These are phyloP conservation scores for Hypericum androsaemum DNA, from an alignment of 345 rosid genomes.

Conservation along the genomic window DNA sequence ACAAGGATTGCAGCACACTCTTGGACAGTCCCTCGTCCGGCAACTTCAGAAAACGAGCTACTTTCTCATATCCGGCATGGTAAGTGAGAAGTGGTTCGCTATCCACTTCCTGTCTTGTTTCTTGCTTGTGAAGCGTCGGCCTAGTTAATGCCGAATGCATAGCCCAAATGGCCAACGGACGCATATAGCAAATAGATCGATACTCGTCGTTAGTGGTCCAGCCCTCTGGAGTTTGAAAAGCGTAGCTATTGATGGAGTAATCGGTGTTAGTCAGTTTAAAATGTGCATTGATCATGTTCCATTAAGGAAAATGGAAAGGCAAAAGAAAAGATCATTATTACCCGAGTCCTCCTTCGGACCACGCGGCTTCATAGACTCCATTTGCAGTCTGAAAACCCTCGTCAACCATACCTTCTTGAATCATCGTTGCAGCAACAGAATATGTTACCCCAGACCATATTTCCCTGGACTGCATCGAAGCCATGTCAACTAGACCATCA, in stretches of 20 bases:
- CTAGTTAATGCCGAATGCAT: conserved; percentile 84
- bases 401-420: conserved; percentile 64
- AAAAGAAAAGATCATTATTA: conserved; percentile 17
- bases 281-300: too few species aligned
- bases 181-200: conserved; percentile 67
- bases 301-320: conserved; percentile 1
- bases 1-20: conserved; percentile 44
- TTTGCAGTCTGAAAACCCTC: conserved; percentile 69
- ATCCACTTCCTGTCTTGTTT: conserved; percentile 18
- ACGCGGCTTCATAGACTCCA: conserved; percentile 66
- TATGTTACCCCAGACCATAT: conserved; percentile 96
- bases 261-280: too few species aligned
- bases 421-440: conserved; percentile 82
- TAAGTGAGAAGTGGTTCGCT: conserved; percentile 26
- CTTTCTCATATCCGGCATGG: conserved; percentile 48
- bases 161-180: conserved; percentile 89
- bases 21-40: conserved; percentile 31
- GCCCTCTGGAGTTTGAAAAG: conserved; percentile 89
- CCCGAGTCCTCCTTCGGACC: conserved; percentile 89
- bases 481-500: conserved; percentile 60
- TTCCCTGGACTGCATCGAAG: conserved; percentile 82
- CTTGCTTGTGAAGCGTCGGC: conserved; percentile 21
- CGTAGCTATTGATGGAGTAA: conserved; percentile 31
- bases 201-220: conserved; percentile 62
- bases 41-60: conserved; percentile 61